Base-by-base conservation (phyloP, 345 rosid genomes). In the Eucalyptus globulus region DNA sequence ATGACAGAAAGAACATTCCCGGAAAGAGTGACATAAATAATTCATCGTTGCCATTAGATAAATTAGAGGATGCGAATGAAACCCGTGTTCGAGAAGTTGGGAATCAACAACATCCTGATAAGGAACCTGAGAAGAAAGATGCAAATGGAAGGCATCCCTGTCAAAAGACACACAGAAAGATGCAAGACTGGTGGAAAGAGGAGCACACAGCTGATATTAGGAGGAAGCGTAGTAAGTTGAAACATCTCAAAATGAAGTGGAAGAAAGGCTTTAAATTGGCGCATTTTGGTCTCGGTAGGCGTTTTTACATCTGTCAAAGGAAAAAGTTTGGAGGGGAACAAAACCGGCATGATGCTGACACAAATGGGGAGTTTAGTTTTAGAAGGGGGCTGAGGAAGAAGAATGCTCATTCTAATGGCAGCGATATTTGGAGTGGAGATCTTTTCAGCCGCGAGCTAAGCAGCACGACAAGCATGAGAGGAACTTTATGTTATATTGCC, bases 401-500 rank as follows among this genome's bases (percentile, higher is more conserved):
- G 89, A 93, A 92, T 86, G 89, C 86, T 19, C 93, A 58, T 72
- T 95, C 97, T 49, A 50, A 91, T 40, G 98, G 96, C 83, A 97
- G 99, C 87, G 99, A 98, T 53, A 95, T 96, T 98, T 96, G 97
- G 98, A 98, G 99, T 67, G 98, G 99, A 3, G 99, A 98, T 93
- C 94, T 97, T 83, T 95, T 95, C 81, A 98, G 99, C 89, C 96
- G 98, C 0, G 99, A 98, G 90, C 92, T 98, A 72, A 98, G 99
- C 93, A 98, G 99, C 97, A 98, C 99, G 22, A 98, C 99, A 7
- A 97, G 99, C 95, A 96, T 98, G 99, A 95, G 99, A 92, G 99
- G 99, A 4, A 98, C 99, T 31, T 86, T 98, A 89, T 98, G 99
- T 80, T 98, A 98, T 91, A 96, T 97, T 62, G 99, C 99, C 6